Evolutionary conservation across 2,329 filamentous ascomycete genomes (phyloP), one percentile per base, ranked within the genome.

Genomic region (Phyllosticta ampelicida): DNA sequence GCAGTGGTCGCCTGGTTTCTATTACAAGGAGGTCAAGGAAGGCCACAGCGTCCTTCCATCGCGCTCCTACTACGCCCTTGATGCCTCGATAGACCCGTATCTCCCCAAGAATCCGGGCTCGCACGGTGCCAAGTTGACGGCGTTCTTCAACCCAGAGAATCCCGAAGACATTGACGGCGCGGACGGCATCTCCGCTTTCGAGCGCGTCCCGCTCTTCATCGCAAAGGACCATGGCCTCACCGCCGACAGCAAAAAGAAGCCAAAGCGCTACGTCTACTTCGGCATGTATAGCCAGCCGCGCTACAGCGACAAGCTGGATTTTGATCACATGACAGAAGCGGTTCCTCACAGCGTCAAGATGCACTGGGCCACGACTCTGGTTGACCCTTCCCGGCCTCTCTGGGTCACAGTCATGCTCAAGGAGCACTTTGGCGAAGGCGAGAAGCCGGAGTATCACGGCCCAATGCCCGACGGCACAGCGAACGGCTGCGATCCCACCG

Each of bases 41-140:
- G 57, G 63, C 6, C 51, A 62, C 5, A 65, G 64, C 55, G 59
- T 71, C 3, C 60, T 74, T 4, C 66, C 65, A 4, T 66, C 66
- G 36, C 69, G 69, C 23, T 68, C 69, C 2, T 78, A 75, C 67
- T 78, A 74, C 67, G 61, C 73, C 16, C 64, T 77, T 16, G 70
- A 76, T 28, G 58, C 61, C 0, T 53, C 60, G 0, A 61, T 64
- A 36, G 75, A 78, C 55, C 75, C 75, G 1, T 76, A 72, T 62
- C 64, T 75, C 5, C 76, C 76, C 0, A 55, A 60, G 1, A n/a
- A 53, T 0, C 72, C 75, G 2, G 74, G 75, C 54, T 49, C 66
- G 19, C 74, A 78, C 58, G 76, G 76, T 28, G 75, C 75, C 4
- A 78, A 77, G 60, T 64, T 78, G 9, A 75, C 72, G 0, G 70